Percentiles rank a stretch among this genome's conserved stretches.
Evolutionary conservation across 305 asterid species (phyloP).

Genomic region (Fraxinus platypoda): DNA sequence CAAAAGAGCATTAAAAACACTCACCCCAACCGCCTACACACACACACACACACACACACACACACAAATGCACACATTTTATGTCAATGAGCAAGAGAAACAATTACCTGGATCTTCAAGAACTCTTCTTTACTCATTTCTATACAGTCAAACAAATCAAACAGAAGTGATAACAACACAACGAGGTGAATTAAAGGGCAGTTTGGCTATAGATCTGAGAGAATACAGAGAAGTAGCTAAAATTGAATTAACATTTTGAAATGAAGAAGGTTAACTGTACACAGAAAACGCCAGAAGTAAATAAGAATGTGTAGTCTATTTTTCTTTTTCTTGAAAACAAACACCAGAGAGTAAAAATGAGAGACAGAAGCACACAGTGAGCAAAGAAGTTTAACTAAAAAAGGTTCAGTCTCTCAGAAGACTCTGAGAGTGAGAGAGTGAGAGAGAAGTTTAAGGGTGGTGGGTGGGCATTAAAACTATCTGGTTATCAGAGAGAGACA

Average conservation of each 20-base stretch:
- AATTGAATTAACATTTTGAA: conserved; percentile 16
- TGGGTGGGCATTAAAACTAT: conserved; percentile 56
- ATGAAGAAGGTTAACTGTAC: conserved; percentile 23
- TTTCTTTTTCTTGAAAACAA: neutral
- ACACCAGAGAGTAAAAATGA: conserved; percentile 6
- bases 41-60: conserved; percentile 17
- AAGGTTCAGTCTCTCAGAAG: conserved; percentile 27
- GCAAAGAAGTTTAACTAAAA: conserved; percentile 3
- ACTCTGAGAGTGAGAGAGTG: conserved; percentile 15
- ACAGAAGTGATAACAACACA: conserved; percentile 21
- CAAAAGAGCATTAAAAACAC: conserved; percentile 14
- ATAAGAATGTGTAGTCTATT: neutral
- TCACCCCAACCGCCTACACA: neutral
- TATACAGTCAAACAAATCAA: conserved; percentile 21
- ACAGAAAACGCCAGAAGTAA: neutral
- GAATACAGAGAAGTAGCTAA: conserved; percentile 2
- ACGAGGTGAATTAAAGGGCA: conserved; percentile 19
- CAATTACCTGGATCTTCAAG: conserved; percentile 91
- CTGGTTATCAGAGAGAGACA: conserved; percentile 35
- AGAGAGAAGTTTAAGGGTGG: conserved; percentile 32
- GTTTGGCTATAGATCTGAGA: conserved; percentile 49
- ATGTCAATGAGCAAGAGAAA: conserved; percentile 17
- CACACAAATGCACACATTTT: neutral
- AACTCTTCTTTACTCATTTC: conserved; percentile 95
- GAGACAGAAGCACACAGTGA: conserved; percentile 1